A percentile compares a stretch with the other conserved stretches of the same genome.
phyloP scores from a whole-genome alignment of 768 basidiomycete species.

The Polyporus arcularius region DNA sequence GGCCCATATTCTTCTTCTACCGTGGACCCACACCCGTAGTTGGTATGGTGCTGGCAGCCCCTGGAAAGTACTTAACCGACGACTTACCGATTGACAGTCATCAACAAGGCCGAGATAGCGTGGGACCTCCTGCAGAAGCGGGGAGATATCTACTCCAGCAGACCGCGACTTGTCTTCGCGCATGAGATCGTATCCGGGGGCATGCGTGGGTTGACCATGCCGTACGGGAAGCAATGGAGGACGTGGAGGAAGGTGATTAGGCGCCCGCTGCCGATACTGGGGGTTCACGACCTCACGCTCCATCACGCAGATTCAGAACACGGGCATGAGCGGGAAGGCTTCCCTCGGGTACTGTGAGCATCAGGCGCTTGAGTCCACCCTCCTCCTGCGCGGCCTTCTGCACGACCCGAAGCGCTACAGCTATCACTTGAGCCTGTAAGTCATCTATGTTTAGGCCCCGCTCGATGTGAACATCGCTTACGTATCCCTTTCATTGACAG shows the following conservation, averaged over 20 bases:
- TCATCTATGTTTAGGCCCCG: not conserved
- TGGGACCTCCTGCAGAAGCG: constrained; percentile 31
- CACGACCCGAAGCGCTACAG: not conserved
- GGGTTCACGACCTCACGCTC: too few species aligned
- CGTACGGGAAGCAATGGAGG: constrained; percentile 12
- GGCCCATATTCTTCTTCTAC: too few species aligned
- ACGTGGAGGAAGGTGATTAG: constrained; percentile 7
- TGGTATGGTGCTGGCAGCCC: too few species aligned
- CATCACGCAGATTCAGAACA: not conserved
- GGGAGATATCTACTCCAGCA: constrained; percentile 26
- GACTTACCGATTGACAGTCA: not conserved
- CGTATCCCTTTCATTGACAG: not conserved
- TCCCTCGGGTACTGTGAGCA: not conserved
- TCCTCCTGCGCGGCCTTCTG: not conserved
- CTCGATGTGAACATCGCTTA: not conserved
- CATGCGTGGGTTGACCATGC: constrained; percentile 3
- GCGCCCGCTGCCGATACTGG: too few species aligned
- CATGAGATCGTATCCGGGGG: constrained; percentile 9
- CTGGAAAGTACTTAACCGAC: too few species aligned
- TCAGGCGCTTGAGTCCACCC: not conserved
- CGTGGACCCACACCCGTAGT: too few species aligned
- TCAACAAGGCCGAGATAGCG: constrained; percentile 15
- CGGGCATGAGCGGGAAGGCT: not conserved
- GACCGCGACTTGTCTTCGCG: constrained; percentile 17
- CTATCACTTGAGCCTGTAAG: not conserved